Conservation (phyloP, 805 yeast species). For the Blastobotrys chiropterorum region DNA sequence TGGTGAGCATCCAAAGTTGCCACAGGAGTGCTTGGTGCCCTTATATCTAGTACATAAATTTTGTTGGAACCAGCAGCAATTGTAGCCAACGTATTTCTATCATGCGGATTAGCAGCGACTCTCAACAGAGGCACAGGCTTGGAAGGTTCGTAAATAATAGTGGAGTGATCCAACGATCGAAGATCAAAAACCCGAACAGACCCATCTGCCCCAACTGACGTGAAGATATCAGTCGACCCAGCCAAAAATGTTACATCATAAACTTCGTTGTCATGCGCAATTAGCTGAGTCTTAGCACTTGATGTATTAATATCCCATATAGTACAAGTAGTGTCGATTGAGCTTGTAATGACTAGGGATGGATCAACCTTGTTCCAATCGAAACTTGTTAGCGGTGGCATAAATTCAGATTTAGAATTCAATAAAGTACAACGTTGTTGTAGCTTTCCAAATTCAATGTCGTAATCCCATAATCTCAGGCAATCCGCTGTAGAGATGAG, state of each 20-base stretch:
- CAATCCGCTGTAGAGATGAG: constrained; percentile 70
- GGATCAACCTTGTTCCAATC: constrained; percentile 84
- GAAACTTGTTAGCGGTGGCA: constrained; percentile 89
- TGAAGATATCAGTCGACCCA: constrained; percentile 69
- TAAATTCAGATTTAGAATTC: constrained; percentile 32
- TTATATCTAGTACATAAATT: constrained; percentile 69
- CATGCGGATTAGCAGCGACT: constrained; percentile 70
- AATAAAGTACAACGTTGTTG: constrained; percentile 38
- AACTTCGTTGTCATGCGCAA: constrained; percentile 95
- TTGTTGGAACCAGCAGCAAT: constrained; percentile 63
- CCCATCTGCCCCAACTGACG: constrained; percentile 94
- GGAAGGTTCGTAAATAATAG: constrained; percentile 77
- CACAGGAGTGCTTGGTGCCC: constrained; percentile 82
- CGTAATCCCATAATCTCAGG: constrained; percentile 55
- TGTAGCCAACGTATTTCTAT: constrained; percentile 79
- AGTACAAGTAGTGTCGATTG: constrained; percentile 95
- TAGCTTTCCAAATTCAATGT: constrained; percentile 30
- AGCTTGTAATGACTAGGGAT: constrained; percentile 67
- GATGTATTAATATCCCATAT: constrained; percentile 79
- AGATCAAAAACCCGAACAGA: constrained; percentile 88
- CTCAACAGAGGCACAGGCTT: constrained; percentile 57
- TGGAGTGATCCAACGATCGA: constrained; percentile 83
- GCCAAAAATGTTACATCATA: constrained; percentile 83
- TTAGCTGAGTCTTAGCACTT: constrained; percentile 81
- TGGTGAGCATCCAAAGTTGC: constrained; percentile 61